Evolutionary conservation across 2,329 filamentous ascomycete species (phyloP).

Genomic region (Aspergillus aculeatinus): DNA sequence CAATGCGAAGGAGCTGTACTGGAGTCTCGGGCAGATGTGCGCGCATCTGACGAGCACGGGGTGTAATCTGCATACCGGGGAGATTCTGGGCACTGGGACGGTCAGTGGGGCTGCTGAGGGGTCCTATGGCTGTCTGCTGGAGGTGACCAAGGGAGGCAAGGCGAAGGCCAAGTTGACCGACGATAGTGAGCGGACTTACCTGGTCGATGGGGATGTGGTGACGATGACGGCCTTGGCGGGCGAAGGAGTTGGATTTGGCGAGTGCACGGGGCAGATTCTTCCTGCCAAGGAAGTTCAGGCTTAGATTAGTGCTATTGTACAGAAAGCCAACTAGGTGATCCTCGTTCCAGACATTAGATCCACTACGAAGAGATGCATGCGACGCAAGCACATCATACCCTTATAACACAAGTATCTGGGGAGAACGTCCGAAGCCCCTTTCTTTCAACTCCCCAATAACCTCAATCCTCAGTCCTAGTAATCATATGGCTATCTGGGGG

Average conservation of each 20-base stretch:
- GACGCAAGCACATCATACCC: too few species aligned
- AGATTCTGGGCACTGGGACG: constrained; percentile 35
- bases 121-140: constrained; percentile 29
- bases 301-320: too few species aligned
- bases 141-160: constrained; percentile 29
- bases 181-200: constrained; percentile 20
- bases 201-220: constrained; percentile 31
- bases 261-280: constrained; percentile 24
- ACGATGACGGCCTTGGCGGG: constrained; percentile 24
- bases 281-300: background rate
- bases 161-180: constrained; percentile 18
- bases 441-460: too few species aligned
- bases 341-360: too few species aligned
- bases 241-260: constrained; percentile 32
- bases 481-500: too few species aligned
- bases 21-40: constrained; percentile 31
- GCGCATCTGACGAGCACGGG: constrained; percentile 32
- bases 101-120: constrained; percentile 25
- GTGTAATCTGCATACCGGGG: constrained; percentile 30
- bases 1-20: constrained; percentile 25
- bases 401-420: too few species aligned
- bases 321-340: too few species aligned
- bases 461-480: too few species aligned
- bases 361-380: too few species aligned
- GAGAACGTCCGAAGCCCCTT: too few species aligned